phyloP scores from a whole-genome alignment of 371 early-diverging fungal genomes.

The Mucor plumbeus region DNA sequence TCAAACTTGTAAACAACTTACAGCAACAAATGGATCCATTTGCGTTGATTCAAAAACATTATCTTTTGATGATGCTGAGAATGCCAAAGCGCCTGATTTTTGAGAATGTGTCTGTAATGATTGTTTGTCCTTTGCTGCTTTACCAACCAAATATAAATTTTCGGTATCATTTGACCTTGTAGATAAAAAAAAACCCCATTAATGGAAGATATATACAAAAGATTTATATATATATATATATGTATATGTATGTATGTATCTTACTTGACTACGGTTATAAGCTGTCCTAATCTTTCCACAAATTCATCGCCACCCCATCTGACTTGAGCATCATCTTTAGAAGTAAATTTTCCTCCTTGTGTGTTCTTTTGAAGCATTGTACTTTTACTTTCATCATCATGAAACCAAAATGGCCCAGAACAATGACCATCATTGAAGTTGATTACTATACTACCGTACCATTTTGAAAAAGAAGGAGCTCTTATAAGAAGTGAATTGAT shows the following conservation, averaged over 20 bases:
- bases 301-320: conserved; percentile 60
- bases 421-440: conserved; percentile 50
- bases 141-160: conserved; percentile 22
- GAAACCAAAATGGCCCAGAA: conserved; percentile 51
- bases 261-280: conserved; percentile 36
- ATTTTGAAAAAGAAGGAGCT: conserved; percentile 49
- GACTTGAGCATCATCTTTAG: conserved; percentile 16
- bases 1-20: conserved; percentile 14
- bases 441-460: conserved; percentile 52
- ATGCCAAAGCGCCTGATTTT: background rate
- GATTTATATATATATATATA: background rate
- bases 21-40: conserved; percentile 54
- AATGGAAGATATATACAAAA: background rate
- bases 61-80: background rate
- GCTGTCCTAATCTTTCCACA: conserved; percentile 37
- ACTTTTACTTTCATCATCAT: conserved; percentile 58
- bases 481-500: conserved; percentile 45
- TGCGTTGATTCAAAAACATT: conserved; percentile 41
- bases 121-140: background rate
- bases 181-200: background rate
- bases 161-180: conserved; percentile 28
- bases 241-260: no score
- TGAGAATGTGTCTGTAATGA: background rate
- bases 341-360: conserved; percentile 42
- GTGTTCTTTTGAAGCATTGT: conserved; percentile 52